Conservation (phyloP, 2,329 filamentous ascomycete genomes). For the Tolypocladium ovalisporum region DNA sequence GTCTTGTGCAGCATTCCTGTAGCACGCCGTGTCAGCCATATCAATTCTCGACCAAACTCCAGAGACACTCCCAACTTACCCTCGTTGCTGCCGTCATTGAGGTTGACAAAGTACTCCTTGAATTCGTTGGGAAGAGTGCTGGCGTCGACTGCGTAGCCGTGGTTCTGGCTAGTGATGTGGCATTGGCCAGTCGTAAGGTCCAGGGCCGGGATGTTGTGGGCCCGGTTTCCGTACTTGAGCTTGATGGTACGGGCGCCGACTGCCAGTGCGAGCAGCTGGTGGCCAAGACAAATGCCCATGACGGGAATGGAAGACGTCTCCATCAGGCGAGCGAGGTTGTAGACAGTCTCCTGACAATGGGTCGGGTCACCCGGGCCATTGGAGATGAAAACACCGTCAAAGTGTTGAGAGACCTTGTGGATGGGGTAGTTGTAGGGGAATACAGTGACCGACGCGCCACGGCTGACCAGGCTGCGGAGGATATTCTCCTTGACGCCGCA, state of each 20-base stretch:
- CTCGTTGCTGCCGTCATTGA: slow-evolving; percentile 96
- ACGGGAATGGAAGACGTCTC: slow-evolving; percentile 82
- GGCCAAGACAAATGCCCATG: slow-evolving; percentile 96
- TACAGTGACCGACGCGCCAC: slow-evolving; percentile 83
- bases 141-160: slow-evolving; percentile 90
- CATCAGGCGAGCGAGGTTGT: slow-evolving; percentile 85
- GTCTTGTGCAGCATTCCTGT: slow-evolving; percentile 82
- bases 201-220: slow-evolving; percentile 94
- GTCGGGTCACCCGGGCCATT: slow-evolving; percentile 98
- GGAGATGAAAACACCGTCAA: slow-evolving; percentile 97
- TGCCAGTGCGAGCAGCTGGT: slow-evolving; percentile 88
- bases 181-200: slow-evolving; percentile 93
- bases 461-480: slow-evolving; percentile 81
- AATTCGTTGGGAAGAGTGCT: slow-evolving; percentile 73
- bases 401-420: slow-evolving; percentile 96
- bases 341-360: slow-evolving; percentile 88
- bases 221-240: slow-evolving; percentile 98
- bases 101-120: slow-evolving; percentile 97
- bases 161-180: slow-evolving; percentile 98
- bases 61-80: slow-evolving; percentile 29
- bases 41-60: background rate
- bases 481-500: slow-evolving; percentile 99
- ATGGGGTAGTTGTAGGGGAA: slow-evolving; percentile 97
- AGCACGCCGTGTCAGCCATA: slow-evolving; percentile 6
- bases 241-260: slow-evolving; percentile 85